phyloP scores from a whole-genome alignment of 2,329 filamentous ascomycete species.

The Tympanopsis confertula region DNA sequence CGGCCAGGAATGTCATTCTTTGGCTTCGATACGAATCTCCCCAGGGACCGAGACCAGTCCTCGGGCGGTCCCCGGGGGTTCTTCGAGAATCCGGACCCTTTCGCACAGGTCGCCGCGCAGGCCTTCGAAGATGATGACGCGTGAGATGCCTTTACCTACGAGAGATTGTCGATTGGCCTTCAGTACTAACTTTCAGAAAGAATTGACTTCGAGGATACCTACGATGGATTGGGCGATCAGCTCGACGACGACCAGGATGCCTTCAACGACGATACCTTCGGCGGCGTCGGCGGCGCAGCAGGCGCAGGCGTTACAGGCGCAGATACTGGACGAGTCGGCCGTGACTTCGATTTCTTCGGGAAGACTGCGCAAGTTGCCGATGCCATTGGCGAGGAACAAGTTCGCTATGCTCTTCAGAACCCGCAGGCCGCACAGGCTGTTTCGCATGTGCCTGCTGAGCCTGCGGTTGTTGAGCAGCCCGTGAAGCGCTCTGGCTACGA shows the following conservation, averaged over 20 bases:
- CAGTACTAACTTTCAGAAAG: conserved; percentile 16
- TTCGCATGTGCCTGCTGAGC: conserved; percentile 35
- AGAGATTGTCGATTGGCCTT: background rate
- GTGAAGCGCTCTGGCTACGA: conserved; percentile 75
- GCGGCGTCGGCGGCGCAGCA: conserved; percentile 14
- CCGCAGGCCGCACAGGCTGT: conserved; percentile 32
- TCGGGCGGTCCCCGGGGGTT: conserved; percentile 43
- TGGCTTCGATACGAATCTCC: conserved; percentile 66
- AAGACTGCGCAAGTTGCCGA: conserved; percentile 77
- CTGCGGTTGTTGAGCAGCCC: conserved; percentile 25
- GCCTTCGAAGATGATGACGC: conserved; percentile 43
- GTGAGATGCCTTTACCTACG: background rate
- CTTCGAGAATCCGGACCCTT: conserved; percentile 72
- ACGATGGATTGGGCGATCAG: conserved; percentile 84
- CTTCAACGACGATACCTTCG: conserved; percentile 96
- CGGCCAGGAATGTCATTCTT: conserved; percentile 71
- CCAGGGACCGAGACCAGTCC: conserved; percentile 53
- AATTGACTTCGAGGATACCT: conserved; percentile 87
- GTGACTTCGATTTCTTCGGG: conserved; percentile 95
- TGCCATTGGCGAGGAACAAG: conserved; percentile 82
- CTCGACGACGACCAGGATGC: conserved; percentile 86
- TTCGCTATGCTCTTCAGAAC: conserved; percentile 68
- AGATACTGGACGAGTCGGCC: conserved; percentile 52
- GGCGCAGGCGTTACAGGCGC: conserved; percentile 30
- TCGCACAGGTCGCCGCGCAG: conserved; percentile 58